Evolutionary conservation across 2,329 filamentous ascomycete species (phyloP).

Genomic region (Davidsoniella eucalypti): DNA sequence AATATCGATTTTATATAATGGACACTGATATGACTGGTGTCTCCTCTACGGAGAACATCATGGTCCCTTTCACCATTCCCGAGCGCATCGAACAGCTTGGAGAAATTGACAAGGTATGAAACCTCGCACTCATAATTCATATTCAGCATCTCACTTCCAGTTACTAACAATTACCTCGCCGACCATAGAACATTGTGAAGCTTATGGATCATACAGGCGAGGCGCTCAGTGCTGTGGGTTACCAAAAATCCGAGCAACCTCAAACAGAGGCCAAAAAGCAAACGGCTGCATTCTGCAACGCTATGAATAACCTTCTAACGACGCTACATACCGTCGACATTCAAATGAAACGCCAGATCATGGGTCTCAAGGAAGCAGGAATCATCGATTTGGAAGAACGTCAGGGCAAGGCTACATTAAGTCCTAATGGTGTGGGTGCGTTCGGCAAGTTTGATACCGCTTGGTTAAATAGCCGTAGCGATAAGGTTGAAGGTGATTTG

Average conservation of each 20-base stretch:
- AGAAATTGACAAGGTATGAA: conserved; percentile 51
- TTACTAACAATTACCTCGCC: neutral
- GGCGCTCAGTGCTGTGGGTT: conserved; percentile 29
- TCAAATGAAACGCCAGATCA: conserved; percentile 49
- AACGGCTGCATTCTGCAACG: conserved; percentile 38
- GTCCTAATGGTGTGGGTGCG: conserved; percentile 38
- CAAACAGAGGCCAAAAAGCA: conserved; percentile 31
- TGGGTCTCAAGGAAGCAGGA: conserved; percentile 64
- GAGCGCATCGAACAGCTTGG: conserved; percentile 70
- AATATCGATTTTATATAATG: conserved; percentile 2
- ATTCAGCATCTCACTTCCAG: neutral
- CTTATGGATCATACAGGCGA: conserved; percentile 29
- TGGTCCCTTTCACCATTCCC: conserved; percentile 47
- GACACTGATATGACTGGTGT: conserved; percentile 1
- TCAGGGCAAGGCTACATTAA: conserved; percentile 22
- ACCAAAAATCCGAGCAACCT: conserved; percentile 17
- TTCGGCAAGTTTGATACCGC: conserved; percentile 61
- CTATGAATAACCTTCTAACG: conserved; percentile 51
- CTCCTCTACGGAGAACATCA: neutral
- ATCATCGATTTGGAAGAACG: conserved; percentile 39
- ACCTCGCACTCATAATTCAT: conserved; percentile 2
- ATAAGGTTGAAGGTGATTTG: conserved; percentile 67
- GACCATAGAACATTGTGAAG: conserved; percentile 19
- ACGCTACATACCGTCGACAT: conserved; percentile 62
- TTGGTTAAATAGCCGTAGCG: conserved; percentile 74